These are phyloP conservation scores for Russula lepida DNA, from an alignment of 768 basidiomycete genomes.

Conservation along the genomic window DNA sequence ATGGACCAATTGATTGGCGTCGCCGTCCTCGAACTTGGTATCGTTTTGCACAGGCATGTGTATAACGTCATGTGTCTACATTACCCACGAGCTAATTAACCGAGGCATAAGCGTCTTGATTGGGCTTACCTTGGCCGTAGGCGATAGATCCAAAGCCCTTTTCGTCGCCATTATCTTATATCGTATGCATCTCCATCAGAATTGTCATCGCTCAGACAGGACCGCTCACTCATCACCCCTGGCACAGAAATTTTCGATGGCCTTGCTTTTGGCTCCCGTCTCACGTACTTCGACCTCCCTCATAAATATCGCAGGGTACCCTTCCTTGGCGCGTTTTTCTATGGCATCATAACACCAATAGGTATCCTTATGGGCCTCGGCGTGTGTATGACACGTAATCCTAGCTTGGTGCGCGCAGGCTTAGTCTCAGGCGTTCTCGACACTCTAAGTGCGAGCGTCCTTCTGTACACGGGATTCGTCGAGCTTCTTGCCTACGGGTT, in stretches of 20 bases:
- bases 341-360: slow-evolving; percentile 74
- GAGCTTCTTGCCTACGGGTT: slow-evolving; percentile 95
- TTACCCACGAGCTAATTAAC: neutral
- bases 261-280: slow-evolving; percentile 82
- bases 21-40: slow-evolving; percentile 90
- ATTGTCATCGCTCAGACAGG: neutral
- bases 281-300: slow-evolving; percentile 66
- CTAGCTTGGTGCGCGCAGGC: slow-evolving; percentile 59
- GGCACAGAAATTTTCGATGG: slow-evolving; percentile 84
- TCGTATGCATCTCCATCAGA: slow-evolving; percentile 43
- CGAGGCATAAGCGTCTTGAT: slow-evolving; percentile 53
- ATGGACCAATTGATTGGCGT: slow-evolving; percentile 76
- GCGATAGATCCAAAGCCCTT: slow-evolving; percentile 67
- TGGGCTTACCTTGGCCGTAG: slow-evolving; percentile 84
- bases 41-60: slow-evolving; percentile 67
- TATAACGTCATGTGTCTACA: neutral
- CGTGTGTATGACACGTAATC: slow-evolving; percentile 70
- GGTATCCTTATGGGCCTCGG: slow-evolving; percentile 84
- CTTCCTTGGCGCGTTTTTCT: slow-evolving; percentile 50
- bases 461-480: slow-evolving; percentile 81
- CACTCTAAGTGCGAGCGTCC: slow-evolving; percentile 75
- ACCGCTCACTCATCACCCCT: neutral
- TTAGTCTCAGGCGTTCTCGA: slow-evolving; percentile 85
- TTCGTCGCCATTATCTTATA: slow-evolving; percentile 89
- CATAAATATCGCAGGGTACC: slow-evolving; percentile 48